Base-by-base conservation (phyloP, 2,329 filamentous ascomycete species). In the Neoscytalidium dimidiatum region DNA sequence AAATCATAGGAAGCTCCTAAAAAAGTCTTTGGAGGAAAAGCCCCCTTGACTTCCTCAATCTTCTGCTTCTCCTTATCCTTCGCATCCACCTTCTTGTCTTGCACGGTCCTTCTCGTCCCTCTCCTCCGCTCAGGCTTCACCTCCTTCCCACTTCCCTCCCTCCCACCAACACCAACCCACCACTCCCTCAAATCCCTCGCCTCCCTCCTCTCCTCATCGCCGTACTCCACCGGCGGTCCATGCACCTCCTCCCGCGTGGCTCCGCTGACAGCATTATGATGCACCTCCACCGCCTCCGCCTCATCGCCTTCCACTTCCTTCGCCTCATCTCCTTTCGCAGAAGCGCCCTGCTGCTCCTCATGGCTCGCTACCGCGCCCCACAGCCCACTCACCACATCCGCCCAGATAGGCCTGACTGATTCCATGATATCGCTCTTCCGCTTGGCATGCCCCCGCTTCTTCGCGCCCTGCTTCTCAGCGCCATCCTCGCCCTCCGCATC, bases 201-300 rank as follows among this genome's bases (percentile, higher is more conserved):
- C 64, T 78, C 74, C 44, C 68, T 69, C 72, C 80, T 77, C 71
- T 84, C 82, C 31, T 79, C 80, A 6, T 77, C 74, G 0, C 79
- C 81, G 43, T 78, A 71, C 71, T 84, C 82, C 1, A 83, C 80
- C 21, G 70, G 73, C 66, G 81, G 81, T 1, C 81, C 82, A 31
- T 74, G 80, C 3, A 80, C 70, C 69, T 83, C 81, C 67, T 83
- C 81, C 58, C 72, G 68, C 41, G 69, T 68, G 68, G 67, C 68
- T 11, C 62, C 62, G 9, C 62, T 64, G 13, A 48, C 21, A 1
- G n/a, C 14, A 6, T 64, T 56, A 4, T 64, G 33, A 4, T 14
- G 26, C 33, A 13, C 31, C 7, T n/a, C 48, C 29, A 21, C 60
- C 1, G 7, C n/a, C 1, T 9, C 52, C 13, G 3, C 11, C 21